Evolutionary conservation across 1,284 basidiomycete species (phyloP), one percentile per base, ranked within the genome.

Genomic region (Puccinia brachypodii): DNA sequence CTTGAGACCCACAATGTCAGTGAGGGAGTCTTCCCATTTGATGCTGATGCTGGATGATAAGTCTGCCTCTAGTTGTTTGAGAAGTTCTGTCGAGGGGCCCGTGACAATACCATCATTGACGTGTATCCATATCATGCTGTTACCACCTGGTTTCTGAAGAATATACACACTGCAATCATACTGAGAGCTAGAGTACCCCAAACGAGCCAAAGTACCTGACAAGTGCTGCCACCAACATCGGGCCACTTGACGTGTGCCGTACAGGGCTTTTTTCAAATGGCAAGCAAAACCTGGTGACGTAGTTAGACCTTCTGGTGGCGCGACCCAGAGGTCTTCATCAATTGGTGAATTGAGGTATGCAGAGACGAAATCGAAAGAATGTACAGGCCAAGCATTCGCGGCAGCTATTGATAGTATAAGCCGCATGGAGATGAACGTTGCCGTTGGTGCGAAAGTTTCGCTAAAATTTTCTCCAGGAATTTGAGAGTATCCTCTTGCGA

Each of bases 141-240:
- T 25, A 13, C 40, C 40, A 2, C 8, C 2, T 19, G 14, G n/a
- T 4, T 40, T 4, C 3, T 22, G 4, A 3, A 50, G 22, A 4
- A 74, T 13, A 53, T 74, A 74, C 2, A 74, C 72, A 16, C 44
- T 53, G 8, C 31, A 2, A n/a, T 74, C 72, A 74, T 22, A 74
- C 25, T 74, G 22, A 74, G 25, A 28, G 13, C 44, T 31, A 7
- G 9, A 8, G 33, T 53, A 74, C 28, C 72, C 72, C 2, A 42
- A 16, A 3, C 28, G 2, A 6, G 3, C n/a, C 9, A 74, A 22
- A 4, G 25, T 74, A 2, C 14, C n/a, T 2, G 25, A 28, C 14
- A 74, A 13, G n/a, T 53, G 25, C 11, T 60, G 31, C 73, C 73
- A 76, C 73, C 73, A 76, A 36, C 73, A 76, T 1, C 38, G 33